phyloP scores from a whole-genome alignment of 2,329 filamentous ascomycete species.

The Trichoderma lentiforme region DNA sequence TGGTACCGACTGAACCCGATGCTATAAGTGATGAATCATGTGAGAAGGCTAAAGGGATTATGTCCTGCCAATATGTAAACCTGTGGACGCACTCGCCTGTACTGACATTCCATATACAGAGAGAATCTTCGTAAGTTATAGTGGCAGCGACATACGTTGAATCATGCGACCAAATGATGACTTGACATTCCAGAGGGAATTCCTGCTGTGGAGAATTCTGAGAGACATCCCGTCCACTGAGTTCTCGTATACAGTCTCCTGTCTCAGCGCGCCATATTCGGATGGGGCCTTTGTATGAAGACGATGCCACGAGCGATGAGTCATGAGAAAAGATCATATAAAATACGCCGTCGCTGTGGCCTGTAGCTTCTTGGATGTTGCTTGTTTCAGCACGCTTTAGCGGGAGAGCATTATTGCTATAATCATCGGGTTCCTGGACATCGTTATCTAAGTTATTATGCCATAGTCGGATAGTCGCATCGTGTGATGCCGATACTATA shows the following conservation, averaged over 20 bases:
- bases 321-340: background rate
- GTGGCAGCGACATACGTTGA: background rate
- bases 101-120: background rate
- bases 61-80: no score
- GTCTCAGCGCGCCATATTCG: background rate
- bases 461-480: background rate
- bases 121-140: no score
- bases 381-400: background rate
- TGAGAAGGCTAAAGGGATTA: background rate
- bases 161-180: background rate
- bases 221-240: background rate
- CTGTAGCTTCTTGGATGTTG: background rate
- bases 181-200: no score
- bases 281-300: background rate
- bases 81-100: background rate
- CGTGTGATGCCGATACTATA: background rate
- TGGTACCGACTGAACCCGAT: background rate
- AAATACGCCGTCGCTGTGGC: no score
- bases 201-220: background rate
- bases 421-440: rapidly evolving
- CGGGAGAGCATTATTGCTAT: background rate
- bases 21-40: background rate
- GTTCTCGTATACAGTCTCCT: background rate
- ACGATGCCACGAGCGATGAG: background rate
- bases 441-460: background rate